Evolutionary conservation across 805 yeast species (phyloP).

Genomic region (Cephaloascus fragrans): DNA sequence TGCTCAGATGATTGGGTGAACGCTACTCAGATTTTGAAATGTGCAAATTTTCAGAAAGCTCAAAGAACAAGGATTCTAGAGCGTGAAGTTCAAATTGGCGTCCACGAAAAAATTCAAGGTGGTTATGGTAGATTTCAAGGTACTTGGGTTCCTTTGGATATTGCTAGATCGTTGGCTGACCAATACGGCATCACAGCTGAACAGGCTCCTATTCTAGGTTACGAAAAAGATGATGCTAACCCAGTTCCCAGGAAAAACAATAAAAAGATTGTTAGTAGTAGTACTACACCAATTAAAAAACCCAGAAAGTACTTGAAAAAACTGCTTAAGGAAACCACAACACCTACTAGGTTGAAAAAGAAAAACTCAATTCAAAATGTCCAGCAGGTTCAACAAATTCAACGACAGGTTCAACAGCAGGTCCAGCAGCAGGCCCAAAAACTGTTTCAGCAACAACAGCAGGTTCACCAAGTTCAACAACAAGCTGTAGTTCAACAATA

Average conservation of each 20-base stretch:
- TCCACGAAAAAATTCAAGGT: conserved; percentile 36
- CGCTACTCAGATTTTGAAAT: conserved; percentile 35
- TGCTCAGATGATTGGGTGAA: conserved; percentile 34
- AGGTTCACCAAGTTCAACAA: conserved; percentile 1
- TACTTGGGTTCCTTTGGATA: conserved; percentile 32
- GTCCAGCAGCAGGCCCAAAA: background rate
- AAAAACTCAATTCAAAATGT: background rate
- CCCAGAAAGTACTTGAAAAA: conserved; percentile 33
- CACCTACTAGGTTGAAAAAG: conserved; percentile 1
- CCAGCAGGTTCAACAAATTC: conserved; percentile 6
- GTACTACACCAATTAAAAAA: conserved; percentile 30
- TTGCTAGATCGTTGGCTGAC: conserved; percentile 28
- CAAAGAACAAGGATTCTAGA: conserved; percentile 33
- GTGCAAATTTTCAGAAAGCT: conserved; percentile 36
- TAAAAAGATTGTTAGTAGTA: conserved; percentile 12
- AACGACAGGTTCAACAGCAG: conserved; percentile 6
- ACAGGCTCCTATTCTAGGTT: background rate
- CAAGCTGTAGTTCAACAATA: no score
- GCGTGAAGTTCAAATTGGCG: conserved; percentile 34
- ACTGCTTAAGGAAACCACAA: conserved; percentile 21
- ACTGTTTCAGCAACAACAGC: conserved; percentile 1
- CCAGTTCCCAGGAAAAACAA: conserved; percentile 27
- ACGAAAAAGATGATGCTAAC: conserved; percentile 28
- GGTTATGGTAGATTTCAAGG: conserved; percentile 39
- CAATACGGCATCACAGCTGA: conserved; percentile 23